A percentile compares a stretch with the other conserved stretches of the same genome.
Evolutionary conservation across 345 rosid genomes (phyloP).

Genomic region (Gossypium mustelinum): DNA sequence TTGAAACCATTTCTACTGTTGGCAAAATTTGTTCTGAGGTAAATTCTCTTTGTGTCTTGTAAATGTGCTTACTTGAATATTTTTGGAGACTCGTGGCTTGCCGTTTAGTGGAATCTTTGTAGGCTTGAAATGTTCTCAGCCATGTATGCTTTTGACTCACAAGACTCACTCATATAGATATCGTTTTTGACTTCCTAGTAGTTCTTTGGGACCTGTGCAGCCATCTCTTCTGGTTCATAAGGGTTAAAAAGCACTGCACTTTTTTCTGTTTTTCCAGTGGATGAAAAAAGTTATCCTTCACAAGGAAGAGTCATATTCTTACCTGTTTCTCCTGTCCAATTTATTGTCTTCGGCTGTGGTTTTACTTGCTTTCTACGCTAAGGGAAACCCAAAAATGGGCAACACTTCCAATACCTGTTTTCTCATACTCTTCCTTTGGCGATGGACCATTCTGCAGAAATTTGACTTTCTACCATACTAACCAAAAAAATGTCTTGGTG

Average conservation of each 20-base stretch:
- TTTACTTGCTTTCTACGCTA: background rate
- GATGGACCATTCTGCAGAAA: background rate
- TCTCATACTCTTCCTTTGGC: background rate
- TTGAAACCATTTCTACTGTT: conserved; percentile 83
- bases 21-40: conserved; percentile 97
- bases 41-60: conserved; percentile 1
- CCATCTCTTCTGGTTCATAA: background rate
- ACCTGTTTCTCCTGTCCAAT: background rate
- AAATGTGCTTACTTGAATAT: background rate
- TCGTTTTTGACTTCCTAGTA: background rate
- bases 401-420: background rate
- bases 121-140: background rate
- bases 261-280: background rate
- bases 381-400: background rate
- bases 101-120: background rate
- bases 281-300: background rate
- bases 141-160: background rate
- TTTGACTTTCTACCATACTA: conserved; percentile 4
- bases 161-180: background rate
- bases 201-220: background rate
- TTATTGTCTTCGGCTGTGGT: background rate
- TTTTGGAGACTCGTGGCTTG: too few relatives aligned
- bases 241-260: background rate
- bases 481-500: background rate
- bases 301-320: background rate